Evolutionary conservation across 805 yeast genomes (phyloP).

Genomic region (Pichia gijzeniarum): DNA sequence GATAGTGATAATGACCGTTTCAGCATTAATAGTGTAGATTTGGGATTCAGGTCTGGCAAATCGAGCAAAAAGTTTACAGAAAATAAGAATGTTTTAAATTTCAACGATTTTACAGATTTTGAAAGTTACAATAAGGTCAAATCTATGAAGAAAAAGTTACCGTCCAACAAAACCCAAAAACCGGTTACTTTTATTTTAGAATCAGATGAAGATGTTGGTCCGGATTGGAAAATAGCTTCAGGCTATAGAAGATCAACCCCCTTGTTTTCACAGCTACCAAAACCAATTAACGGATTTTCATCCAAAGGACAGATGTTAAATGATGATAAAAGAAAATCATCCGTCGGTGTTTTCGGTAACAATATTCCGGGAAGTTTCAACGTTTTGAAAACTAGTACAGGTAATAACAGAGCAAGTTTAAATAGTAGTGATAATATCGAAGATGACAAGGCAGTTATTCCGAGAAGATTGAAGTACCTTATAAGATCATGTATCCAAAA

Average conservation of each 20-base stretch:
- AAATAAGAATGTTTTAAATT: background rate
- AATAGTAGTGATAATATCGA: conserved; percentile 2
- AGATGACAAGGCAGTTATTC: conserved; percentile 37
- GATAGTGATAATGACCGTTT: background rate
- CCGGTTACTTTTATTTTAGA: conserved; percentile 32
- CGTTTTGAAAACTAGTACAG: background rate
- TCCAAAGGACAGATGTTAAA: conserved; percentile 9
- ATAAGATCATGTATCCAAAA: conserved; percentile 51
- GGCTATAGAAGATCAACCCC: conserved; percentile 43
- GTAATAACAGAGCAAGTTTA: conserved; percentile 2
- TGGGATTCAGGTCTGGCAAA: background rate
- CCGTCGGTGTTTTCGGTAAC: conserved; percentile 17
- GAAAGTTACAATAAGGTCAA: conserved; percentile 19
- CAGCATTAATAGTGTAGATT: background rate
- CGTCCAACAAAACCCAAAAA: background rate
- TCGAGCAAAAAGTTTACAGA: background rate
- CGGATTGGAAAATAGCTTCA: conserved; percentile 43
- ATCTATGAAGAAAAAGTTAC: background rate
- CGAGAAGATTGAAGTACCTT: conserved; percentile 46
- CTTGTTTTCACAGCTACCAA: conserved; percentile 30
- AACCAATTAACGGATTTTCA: conserved; percentile 11
- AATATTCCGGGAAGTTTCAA: conserved; percentile 17
- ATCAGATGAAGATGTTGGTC: conserved; percentile 39
- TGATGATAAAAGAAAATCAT: conserved; percentile 4
- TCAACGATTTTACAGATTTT: conserved; percentile 16